These are phyloP conservation scores for Xylaria scruposa DNA, from an alignment of 495 filamentous ascomycete genomes.

Conservation along the genomic window DNA sequence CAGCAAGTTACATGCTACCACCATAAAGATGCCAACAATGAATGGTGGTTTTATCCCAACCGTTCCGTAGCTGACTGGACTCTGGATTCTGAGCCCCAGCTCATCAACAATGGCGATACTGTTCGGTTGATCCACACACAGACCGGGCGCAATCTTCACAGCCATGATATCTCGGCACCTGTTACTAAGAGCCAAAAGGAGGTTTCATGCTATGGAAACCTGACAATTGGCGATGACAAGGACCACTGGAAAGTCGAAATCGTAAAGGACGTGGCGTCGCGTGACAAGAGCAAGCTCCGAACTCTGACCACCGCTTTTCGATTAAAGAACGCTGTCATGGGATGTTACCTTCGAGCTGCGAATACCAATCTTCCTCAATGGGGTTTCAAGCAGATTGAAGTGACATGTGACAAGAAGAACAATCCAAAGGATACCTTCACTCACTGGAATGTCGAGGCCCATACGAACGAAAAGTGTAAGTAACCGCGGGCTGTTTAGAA, in stretches of 20 bases:
- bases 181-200: conserved; percentile 88
- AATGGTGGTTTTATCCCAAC: conserved; percentile 99
- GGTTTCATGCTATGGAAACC: conserved; percentile 94
- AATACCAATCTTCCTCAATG: conserved; percentile 97
- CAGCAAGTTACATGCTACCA: conserved; percentile 99
- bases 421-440: conserved; percentile 92
- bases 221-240: conserved; percentile 96
- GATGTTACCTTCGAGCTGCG: conserved; percentile 93
- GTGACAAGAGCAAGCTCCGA: conserved; percentile 83
- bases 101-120: conserved; percentile 76
- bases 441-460: conserved; percentile 98
- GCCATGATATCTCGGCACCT: conserved; percentile 86
- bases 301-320: conserved; percentile 95
- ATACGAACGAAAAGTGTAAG: conserved; percentile 93
- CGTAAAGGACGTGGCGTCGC: conserved; percentile 83
- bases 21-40: conserved; percentile 99
- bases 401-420: conserved; percentile 92
- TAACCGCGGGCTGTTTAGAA: conserved; percentile 25
- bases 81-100: conserved; percentile 65
- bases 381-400: conserved; percentile 99
- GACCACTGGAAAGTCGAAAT: conserved; percentile 98
- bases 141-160: conserved; percentile 96
- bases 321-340: conserved; percentile 79
- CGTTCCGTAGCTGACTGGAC: conserved; percentile 76
- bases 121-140: conserved; percentile 93